Conservation (phyloP, 2,329 filamentous ascomycete species). For the Claviceps quebecensis region DNA sequence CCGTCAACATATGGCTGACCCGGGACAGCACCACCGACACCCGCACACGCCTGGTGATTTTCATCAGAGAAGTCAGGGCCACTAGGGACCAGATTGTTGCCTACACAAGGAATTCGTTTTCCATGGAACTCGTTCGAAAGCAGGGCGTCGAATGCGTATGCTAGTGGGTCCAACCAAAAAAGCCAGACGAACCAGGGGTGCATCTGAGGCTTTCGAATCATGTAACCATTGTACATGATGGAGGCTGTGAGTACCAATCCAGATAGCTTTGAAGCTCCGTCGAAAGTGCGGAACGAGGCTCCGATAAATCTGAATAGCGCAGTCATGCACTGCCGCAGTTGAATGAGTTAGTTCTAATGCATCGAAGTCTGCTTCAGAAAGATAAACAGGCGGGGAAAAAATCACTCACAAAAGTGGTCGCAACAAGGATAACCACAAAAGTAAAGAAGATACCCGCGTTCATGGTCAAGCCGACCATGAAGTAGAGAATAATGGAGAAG, state of each 20-base stretch:
- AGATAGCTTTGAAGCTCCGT: slow-evolving; percentile 43
- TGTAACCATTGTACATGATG: slow-evolving; percentile 50
- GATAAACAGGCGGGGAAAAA: too few relatives aligned
- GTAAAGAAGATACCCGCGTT: slow-evolving; percentile 45
- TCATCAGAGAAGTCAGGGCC: slow-evolving; percentile 32
- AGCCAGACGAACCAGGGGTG: slow-evolving; percentile 50
- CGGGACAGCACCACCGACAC: slow-evolving; percentile 38
- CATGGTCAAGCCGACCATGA: slow-evolving; percentile 43
- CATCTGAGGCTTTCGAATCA: slow-evolving; percentile 48
- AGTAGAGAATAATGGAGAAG: slow-evolving; percentile 48
- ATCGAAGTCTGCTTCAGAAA: background rate
- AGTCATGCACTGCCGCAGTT: slow-evolving; percentile 32
- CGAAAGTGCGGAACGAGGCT: slow-evolving; percentile 41
- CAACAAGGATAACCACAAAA: slow-evolving; percentile 40
- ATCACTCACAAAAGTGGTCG: slow-evolving; percentile 33
- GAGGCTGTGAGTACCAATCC: slow-evolving; percentile 35
- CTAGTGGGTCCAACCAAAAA: slow-evolving; percentile 51
- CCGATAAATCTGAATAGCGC: slow-evolving; percentile 43
- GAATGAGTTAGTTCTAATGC: background rate
- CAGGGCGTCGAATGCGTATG: slow-evolving; percentile 55
- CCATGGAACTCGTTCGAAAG: slow-evolving; percentile 58
- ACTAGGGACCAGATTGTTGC: slow-evolving; percentile 34
- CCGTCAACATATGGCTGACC: slow-evolving; percentile 38
- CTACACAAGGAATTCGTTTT: slow-evolving; percentile 36
- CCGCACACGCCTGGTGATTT: slow-evolving; percentile 38